phyloP scores from a whole-genome alignment of 495 filamentous ascomycete genomes.

The Niebla homalea region DNA sequence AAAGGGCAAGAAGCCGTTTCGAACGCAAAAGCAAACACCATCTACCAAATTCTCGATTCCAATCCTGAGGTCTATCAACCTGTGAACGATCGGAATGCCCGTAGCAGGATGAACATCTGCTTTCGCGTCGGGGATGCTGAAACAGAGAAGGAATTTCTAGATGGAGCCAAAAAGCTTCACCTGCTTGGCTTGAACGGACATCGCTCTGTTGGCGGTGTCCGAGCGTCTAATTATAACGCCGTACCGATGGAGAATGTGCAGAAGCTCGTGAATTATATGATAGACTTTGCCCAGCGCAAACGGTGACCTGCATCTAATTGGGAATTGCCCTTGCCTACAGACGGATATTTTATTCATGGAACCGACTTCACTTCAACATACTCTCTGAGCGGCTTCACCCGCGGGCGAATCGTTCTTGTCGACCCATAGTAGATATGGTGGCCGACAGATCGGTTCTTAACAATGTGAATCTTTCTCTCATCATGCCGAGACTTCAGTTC shows the following conservation, averaged over 20 bases:
- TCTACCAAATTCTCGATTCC: constrained; percentile 66
- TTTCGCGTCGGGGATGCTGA: constrained; percentile 59
- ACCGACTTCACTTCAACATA: no score
- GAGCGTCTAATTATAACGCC: constrained; percentile 43
- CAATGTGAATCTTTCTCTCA: no score
- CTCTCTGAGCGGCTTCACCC: no score
- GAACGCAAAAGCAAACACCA: constrained; percentile 52
- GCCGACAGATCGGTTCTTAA: no score
- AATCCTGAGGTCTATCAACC: constrained; percentile 55
- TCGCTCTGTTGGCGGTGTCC: constrained; percentile 3
- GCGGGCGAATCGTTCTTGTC: no score
- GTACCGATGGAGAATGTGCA: constrained; percentile 42
- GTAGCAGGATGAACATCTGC: constrained; percentile 87
- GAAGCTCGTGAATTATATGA: constrained; percentile 45
- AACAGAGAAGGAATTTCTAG: constrained; percentile 65
- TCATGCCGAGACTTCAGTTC: no score
- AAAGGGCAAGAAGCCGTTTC: constrained; percentile 57
- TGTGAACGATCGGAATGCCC: constrained; percentile 56
- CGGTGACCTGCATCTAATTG: background rate
- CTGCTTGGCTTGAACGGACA: constrained; percentile 71
- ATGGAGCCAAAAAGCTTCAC: constrained; percentile 47
- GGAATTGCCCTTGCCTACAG: no score
- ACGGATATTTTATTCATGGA: no score
- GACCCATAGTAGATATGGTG: no score
- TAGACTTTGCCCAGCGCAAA: constrained; percentile 34